These are phyloP conservation scores for Didymellaceae sp. DNA, from an alignment of 2,329 filamentous ascomycete genomes.

Conservation along the genomic window DNA sequence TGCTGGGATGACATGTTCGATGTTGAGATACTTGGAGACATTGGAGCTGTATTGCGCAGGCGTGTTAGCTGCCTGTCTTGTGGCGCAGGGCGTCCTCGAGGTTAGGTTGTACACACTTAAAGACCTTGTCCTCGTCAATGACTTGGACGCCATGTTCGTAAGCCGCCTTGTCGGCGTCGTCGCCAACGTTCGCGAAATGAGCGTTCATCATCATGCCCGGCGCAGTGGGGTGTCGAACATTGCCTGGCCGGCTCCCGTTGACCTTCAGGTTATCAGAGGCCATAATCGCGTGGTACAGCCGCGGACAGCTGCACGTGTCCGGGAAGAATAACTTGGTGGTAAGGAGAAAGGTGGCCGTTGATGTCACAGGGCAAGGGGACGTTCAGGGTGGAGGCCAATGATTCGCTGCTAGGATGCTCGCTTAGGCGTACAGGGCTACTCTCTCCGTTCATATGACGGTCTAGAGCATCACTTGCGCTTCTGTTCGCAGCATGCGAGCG, in stretches of 20 bases:
- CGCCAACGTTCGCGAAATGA: conserved; percentile 75
- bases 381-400: conserved; percentile 26
- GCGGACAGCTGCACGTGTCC: conserved; percentile 36
- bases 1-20: conserved; percentile 80
- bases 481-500: conserved; percentile 11
- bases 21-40: conserved; percentile 80
- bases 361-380: conserved; percentile 45
- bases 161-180: conserved; percentile 67
- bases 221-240: conserved; percentile 50
- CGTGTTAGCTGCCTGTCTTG: conserved; percentile 27
- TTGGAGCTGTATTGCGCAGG: conserved; percentile 63
- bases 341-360: conserved; percentile 43
- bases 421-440: conserved; percentile 37
- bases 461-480: conserved; percentile 29
- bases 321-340: conserved; percentile 43
- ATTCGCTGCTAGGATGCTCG: conserved; percentile 42
- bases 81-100: not conserved
- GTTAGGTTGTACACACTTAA: conserved; percentile 72
- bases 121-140: conserved; percentile 93
- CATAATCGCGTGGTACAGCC: conserved; percentile 35
- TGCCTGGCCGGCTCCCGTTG: conserved; percentile 46
- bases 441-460: conserved; percentile 37
- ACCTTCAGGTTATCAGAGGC: conserved; percentile 39
- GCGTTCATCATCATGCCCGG: conserved; percentile 70
- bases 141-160: conserved; percentile 97